Conservation (phyloP, 768 basidiomycete species). For the Pisolithus microcarpus region DNA sequence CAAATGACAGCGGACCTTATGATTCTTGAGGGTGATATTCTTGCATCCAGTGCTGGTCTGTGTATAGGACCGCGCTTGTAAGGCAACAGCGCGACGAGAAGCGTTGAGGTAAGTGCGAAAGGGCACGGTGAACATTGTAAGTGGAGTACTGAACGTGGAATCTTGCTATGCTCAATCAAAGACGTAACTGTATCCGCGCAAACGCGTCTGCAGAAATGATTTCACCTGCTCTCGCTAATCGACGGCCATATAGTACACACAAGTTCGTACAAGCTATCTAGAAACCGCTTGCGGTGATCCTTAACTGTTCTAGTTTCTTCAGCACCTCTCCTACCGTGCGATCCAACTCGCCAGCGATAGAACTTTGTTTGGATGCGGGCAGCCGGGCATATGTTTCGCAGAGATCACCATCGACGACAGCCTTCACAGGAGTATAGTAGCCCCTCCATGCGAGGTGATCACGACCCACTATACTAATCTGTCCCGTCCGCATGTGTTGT, state of each 20-base stretch:
- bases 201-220: too few species aligned
- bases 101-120: constrained; percentile 8
- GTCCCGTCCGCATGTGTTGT: constrained; percentile 90
- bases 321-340: constrained; percentile 87
- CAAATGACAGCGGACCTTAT: constrained; percentile 30
- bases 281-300: constrained; percentile 83
- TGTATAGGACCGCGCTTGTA: constrained; percentile 13
- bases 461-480: constrained; percentile 81
- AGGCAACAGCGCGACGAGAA: constrained; percentile 10
- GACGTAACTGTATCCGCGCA: too few species aligned
- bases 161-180: too few species aligned
- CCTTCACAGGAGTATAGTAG: constrained; percentile 94
- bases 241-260: constrained; percentile 8
- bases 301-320: constrained; percentile 91
- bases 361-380: constrained; percentile 78
- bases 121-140: constrained; percentile 17
- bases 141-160: too few species aligned
- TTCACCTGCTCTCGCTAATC: not conserved
- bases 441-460: constrained; percentile 95
- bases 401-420: constrained; percentile 91
- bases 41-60: constrained; percentile 2
- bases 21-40: constrained; percentile 35
- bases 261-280: constrained; percentile 24
- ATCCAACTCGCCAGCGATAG: constrained; percentile 88
- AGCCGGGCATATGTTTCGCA: constrained; percentile 87